These are phyloP conservation scores for Tuber indicum DNA, from an alignment of 495 filamentous ascomycete genomes.

Conservation along the genomic window DNA sequence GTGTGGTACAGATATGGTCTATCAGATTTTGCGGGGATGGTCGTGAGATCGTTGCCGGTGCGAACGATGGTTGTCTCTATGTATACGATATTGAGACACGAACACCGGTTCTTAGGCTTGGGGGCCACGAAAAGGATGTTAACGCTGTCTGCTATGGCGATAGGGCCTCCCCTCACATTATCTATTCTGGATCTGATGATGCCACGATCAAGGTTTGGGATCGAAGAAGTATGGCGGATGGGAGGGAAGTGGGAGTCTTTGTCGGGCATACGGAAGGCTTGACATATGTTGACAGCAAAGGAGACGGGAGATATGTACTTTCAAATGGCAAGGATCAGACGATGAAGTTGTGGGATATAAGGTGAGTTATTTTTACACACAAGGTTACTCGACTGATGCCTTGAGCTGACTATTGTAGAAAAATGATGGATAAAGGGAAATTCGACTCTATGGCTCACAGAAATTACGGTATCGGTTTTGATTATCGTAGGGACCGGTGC, in stretches of 20 bases:
- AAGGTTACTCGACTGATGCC: not conserved
- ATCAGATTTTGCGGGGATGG: conserved; percentile 91
- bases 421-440: conserved; percentile 55
- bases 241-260: conserved; percentile 83
- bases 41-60: conserved; percentile 82
- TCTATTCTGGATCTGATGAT: conserved; percentile 96
- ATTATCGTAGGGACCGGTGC: conserved; percentile 71
- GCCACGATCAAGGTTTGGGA: conserved; percentile 95
- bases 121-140: conserved; percentile 78
- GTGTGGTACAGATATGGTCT: conserved; percentile 66
- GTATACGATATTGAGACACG: conserved; percentile 90
- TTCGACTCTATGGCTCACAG: conserved; percentile 57
- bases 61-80: conserved; percentile 67
- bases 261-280: conserved; percentile 89
- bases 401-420: conserved; percentile 21
- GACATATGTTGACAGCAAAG: conserved; percentile 94
- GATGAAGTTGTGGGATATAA: conserved; percentile 95
- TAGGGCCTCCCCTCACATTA: conserved; percentile 77
- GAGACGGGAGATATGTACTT: conserved; percentile 87
- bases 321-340: conserved; percentile 94
- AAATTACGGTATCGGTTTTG: conserved; percentile 63
- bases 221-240: conserved; percentile 77
- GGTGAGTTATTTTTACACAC: conserved; percentile 45
- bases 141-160: conserved; percentile 97
- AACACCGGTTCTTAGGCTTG: conserved; percentile 63